Evolutionary conservation across 768 basidiomycete genomes (phyloP).

Genomic region (Leccinum uliginosum): DNA sequence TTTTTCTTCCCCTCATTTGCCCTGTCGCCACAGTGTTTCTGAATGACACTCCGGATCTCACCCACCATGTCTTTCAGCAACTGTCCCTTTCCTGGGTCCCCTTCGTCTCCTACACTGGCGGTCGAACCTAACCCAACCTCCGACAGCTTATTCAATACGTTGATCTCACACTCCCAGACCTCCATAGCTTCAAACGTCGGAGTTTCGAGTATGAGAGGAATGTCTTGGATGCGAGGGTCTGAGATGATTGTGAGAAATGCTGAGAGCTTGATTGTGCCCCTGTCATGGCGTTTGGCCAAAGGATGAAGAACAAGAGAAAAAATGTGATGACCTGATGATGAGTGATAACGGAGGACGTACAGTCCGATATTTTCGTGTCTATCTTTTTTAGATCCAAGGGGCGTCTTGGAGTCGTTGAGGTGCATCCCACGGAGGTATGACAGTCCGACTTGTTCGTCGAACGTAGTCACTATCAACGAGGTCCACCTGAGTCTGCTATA

Average conservation of each 20-base stretch:
- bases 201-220: conserved; percentile 83
- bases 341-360: conserved; percentile 43
- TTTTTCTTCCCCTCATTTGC: conserved; percentile 2
- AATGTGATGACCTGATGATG: background rate
- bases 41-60: conserved; percentile 12
- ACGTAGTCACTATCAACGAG: conserved; percentile 47
- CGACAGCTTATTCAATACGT: conserved; percentile 48
- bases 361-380: conserved; percentile 83
- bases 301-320: background rate
- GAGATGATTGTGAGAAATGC: conserved; percentile 64
- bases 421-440: conserved; percentile 80
- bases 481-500: background rate
- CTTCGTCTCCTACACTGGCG: background rate
- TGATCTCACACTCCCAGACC: conserved; percentile 74
- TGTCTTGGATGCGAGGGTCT: conserved; percentile 60
- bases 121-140: conserved; percentile 3
- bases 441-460: conserved; percentile 66
- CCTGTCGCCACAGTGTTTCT: conserved; percentile 11
- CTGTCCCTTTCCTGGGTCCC: background rate
- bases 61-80: conserved; percentile 8
- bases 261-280: conserved; percentile 61
- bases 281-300: conserved; percentile 22
- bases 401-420: conserved; percentile 76
- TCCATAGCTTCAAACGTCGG: conserved; percentile 63
- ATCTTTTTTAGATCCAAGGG: conserved; percentile 62